phyloP scores from a whole-genome alignment of 805 yeast species.

The Wickerhamomyces hampshirensis region DNA sequence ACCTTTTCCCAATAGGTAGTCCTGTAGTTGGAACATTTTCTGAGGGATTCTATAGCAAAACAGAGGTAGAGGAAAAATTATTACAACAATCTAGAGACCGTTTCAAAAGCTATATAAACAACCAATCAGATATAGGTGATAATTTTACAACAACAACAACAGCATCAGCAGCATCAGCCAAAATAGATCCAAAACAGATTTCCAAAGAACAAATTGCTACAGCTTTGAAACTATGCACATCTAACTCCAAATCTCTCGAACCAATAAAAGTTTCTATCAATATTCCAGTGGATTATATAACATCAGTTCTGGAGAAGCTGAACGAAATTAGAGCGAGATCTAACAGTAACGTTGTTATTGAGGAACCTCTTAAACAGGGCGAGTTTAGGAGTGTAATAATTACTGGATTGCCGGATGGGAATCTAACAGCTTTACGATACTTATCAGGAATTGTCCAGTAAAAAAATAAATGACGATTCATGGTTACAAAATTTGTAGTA shows the following conservation, averaged over 20 bases:
- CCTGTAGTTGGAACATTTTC: conserved; percentile 9
- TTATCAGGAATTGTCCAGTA: conserved; percentile 1
- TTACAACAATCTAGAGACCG: conserved; percentile 7
- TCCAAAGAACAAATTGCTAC: conserved; percentile 7
- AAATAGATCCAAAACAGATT: conserved; percentile 6
- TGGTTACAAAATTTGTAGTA: no score
- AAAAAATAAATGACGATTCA: no score
- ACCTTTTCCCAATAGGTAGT: not conserved
- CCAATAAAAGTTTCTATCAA: conserved; percentile 11
- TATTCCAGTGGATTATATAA: conserved; percentile 14
- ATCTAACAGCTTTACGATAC: conserved; percentile 13
- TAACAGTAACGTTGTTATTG: conserved; percentile 15
- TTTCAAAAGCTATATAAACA: conserved; percentile 5
- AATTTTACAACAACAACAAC: not conserved
- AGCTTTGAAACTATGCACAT: conserved; percentile 6
- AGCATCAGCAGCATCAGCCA: not conserved
- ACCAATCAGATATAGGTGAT: conserved; percentile 3
- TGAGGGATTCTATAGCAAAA: conserved; percentile 1
- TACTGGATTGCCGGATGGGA: conserved; percentile 15
- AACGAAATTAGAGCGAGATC: conserved; percentile 18
- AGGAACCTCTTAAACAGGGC: conserved; percentile 10
- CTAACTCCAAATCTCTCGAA: conserved; percentile 6
- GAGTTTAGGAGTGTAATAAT: conserved; percentile 9
- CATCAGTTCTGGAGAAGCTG: conserved; percentile 12
- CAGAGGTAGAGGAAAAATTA: conserved; percentile 9